Evolutionary conservation across 1,284 basidiomycete genomes (phyloP).

Genomic region (Melampsora larici-populina): DNA sequence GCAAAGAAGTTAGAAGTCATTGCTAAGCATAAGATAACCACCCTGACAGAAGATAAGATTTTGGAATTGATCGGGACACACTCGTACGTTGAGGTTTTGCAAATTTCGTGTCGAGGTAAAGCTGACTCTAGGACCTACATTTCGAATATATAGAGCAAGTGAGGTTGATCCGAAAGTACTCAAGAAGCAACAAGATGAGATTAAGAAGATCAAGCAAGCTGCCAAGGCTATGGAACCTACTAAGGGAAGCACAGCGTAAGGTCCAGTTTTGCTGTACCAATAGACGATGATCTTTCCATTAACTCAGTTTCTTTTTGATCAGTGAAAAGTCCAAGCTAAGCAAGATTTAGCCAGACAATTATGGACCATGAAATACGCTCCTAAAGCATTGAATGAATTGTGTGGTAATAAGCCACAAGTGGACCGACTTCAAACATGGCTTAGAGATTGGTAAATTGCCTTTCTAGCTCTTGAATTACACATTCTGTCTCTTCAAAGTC

Average conservation of each 20-base stretch:
- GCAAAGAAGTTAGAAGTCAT: slow-evolving; percentile 80
- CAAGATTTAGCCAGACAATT: slow-evolving; percentile 60
- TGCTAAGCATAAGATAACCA: slow-evolving; percentile 69
- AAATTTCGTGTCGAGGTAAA: too few relatives aligned
- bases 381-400: slow-evolving; percentile 77
- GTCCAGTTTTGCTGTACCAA: neutral
- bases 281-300: neutral
- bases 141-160: slow-evolving; percentile 30
- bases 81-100: slow-evolving; percentile 20
- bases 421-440: slow-evolving; percentile 82
- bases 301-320: too few relatives aligned
- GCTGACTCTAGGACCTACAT: neutral
- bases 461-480: too few relatives aligned
- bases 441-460: slow-evolving; percentile 71
- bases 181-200: slow-evolving; percentile 78
- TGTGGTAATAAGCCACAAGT: slow-evolving; percentile 91
- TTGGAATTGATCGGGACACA: slow-evolving; percentile 70
- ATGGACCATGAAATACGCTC: slow-evolving; percentile 96
- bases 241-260: slow-evolving; percentile 29
- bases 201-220: slow-evolving; percentile 57
- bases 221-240: slow-evolving; percentile 48
- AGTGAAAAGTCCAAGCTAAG: slow-evolving; percentile 3
- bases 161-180: slow-evolving; percentile 71
- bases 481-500: slow-evolving; percentile 10
- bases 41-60: slow-evolving; percentile 83